Conservation (phyloP, 345 rosid species). For the Eucalyptus curtisii region DNA sequence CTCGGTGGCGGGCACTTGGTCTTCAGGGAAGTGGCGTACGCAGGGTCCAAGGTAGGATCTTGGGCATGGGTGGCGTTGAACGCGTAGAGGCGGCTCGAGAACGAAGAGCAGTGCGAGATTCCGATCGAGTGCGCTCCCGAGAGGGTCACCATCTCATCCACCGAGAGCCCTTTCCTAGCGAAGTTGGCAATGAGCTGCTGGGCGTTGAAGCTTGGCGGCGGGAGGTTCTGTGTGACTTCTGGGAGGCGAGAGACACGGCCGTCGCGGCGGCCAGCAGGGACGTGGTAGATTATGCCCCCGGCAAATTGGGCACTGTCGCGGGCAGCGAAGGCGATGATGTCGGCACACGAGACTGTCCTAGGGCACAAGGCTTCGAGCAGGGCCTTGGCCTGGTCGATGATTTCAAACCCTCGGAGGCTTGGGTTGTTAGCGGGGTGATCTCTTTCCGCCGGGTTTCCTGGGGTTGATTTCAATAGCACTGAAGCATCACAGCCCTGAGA, state of each 20-base stretch:
- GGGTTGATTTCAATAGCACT: constrained; percentile 14
- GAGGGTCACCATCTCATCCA: constrained; percentile 37
- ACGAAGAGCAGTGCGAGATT: constrained; percentile 22
- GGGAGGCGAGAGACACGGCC: constrained; percentile 13
- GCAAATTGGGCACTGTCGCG: constrained; percentile 10
- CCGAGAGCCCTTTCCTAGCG: constrained; percentile 16
- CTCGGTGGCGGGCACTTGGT: constrained; percentile 14
- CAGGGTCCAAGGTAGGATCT: constrained; percentile 20
- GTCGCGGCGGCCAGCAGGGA: constrained; percentile 32
- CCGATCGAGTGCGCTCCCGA: constrained; percentile 40
- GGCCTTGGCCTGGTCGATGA: constrained; percentile 25
- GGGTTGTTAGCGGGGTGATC: constrained; percentile 22
- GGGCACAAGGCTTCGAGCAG: constrained; percentile 23
- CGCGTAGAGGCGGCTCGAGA: constrained; percentile 14
- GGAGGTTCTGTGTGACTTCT: constrained; percentile 12
- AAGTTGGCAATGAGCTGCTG: constrained; percentile 10
- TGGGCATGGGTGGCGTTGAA: constrained; percentile 16
- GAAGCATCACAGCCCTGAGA: constrained; percentile 39
- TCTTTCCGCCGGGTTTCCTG: constrained; percentile 12
- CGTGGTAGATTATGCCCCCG: constrained; percentile 9
- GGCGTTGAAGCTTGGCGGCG: constrained; percentile 4
- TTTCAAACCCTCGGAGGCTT: constrained; percentile 31
- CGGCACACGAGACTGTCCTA: constrained; percentile 27
- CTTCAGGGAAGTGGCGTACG: constrained; percentile 14
- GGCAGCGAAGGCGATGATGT: constrained; percentile 37